Evolutionary conservation across 495 filamentous ascomycete genomes (phyloP).

Genomic region (Aspergillus ostianus): DNA sequence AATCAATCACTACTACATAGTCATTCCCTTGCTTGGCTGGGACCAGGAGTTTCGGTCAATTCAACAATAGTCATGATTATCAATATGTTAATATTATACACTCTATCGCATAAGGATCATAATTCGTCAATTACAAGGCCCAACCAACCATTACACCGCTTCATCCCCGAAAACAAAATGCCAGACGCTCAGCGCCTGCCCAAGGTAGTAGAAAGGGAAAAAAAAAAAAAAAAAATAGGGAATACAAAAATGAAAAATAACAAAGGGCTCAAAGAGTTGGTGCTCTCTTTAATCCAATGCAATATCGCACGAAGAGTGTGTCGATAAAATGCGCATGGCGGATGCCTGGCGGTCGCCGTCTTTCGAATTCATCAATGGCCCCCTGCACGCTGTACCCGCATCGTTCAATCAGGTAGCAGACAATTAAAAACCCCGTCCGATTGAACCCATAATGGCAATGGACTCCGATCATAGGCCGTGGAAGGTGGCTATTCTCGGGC

Average conservation of each 20-base stretch:
- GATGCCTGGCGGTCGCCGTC: slow-evolving; percentile 75
- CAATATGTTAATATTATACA: slow-evolving; percentile 14
- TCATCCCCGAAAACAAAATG: not conserved
- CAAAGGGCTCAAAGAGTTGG: slow-evolving; percentile 41
- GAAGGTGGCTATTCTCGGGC: slow-evolving; percentile 43
- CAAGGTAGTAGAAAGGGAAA: too few relatives aligned
- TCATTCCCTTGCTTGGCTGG: too few relatives aligned
- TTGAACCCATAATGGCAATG: slow-evolving; percentile 98
- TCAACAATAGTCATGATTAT: not conserved
- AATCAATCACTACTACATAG: too few relatives aligned
- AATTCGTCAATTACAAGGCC: slow-evolving; percentile 18
- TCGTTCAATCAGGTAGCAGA: slow-evolving; percentile 86
- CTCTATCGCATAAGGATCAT: slow-evolving; percentile 23
- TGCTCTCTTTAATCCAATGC: slow-evolving; percentile 52
- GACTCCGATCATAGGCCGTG: slow-evolving; percentile 66
- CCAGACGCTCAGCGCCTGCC: not conserved
- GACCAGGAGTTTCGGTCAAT: too few relatives aligned
- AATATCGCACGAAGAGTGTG: slow-evolving; percentile 78
- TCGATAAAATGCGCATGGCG: slow-evolving; percentile 88
- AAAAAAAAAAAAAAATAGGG: too few relatives aligned
- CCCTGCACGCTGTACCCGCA: slow-evolving; percentile 68
- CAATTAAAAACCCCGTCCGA: slow-evolving; percentile 85
- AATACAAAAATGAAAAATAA: not conserved
- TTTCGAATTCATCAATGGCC: slow-evolving; percentile 78
- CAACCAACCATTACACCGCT: not conserved